phyloP scores from a whole-genome alignment of 2,329 filamentous ascomycete species.

The Fusarium devonianum region DNA sequence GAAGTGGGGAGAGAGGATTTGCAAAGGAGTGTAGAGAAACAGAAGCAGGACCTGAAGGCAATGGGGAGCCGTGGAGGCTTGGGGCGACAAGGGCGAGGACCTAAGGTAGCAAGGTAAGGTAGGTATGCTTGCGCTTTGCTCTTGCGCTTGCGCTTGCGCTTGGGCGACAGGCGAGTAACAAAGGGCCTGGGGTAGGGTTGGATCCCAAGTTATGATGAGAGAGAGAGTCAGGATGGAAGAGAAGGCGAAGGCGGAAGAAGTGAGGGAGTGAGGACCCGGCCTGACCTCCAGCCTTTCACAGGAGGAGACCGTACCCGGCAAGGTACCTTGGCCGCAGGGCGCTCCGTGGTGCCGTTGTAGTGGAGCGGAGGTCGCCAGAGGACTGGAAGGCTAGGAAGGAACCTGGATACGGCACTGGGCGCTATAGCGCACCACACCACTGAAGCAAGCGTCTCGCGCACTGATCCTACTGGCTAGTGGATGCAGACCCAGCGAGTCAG shows the following conservation, averaged over 20 bases:
- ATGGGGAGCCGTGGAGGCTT: slow-evolving; percentile 29
- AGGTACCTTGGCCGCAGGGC: slow-evolving; percentile 7
- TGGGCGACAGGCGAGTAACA: slow-evolving; percentile 31
- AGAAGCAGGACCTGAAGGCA: slow-evolving; percentile 35
- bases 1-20: slow-evolving; percentile 31
- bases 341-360: slow-evolving; percentile 13
- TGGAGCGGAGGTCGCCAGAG: slow-evolving; percentile 23
- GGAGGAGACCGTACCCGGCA: slow-evolving; percentile 28
- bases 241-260: slow-evolving; percentile 30
- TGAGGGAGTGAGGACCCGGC: slow-evolving; percentile 17
- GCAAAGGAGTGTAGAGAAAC: slow-evolving; percentile 43
- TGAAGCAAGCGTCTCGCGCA: slow-evolving; percentile 48
- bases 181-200: slow-evolving; percentile 32
- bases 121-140: slow-evolving; percentile 2
- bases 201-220: slow-evolving; percentile 31
- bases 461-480: slow-evolving; percentile 45
- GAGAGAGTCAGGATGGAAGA: slow-evolving; percentile 29
- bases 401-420: slow-evolving; percentile 21
- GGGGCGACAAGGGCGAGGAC: slow-evolving; percentile 13
- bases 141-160: slow-evolving; percentile 30
- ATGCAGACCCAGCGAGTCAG: slow-evolving; percentile 42
- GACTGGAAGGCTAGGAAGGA: no score
- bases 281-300: slow-evolving; percentile 4
- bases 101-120: no score
- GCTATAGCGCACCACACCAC: slow-evolving; percentile 42